A percentile compares a stretch with the other conserved stretches of the same genome.
Conservation (phyloP, 768 basidiomycete genomes). For the Daedaleopsis nitida region DNA sequence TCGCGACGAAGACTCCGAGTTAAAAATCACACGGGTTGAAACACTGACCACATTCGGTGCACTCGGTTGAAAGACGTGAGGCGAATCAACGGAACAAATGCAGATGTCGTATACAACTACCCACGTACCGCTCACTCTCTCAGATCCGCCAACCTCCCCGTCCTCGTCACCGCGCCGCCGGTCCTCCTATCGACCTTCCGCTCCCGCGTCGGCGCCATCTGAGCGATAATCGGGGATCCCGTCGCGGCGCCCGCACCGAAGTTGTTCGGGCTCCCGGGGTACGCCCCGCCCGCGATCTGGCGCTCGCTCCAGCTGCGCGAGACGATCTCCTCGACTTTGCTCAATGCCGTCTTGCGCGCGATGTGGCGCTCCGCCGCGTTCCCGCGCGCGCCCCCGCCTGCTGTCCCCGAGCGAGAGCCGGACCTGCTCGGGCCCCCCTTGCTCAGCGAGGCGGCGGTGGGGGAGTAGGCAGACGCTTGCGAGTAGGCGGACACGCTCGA, state of each 20-base stretch:
- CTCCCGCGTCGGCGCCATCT: neutral
- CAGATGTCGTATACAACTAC: too few species aligned
- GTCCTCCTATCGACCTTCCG: neutral
- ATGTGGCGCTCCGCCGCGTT: slow-evolving; percentile 30
- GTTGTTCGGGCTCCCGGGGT: slow-evolving; percentile 10
- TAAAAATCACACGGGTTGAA: too few species aligned
- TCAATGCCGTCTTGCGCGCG: slow-evolving; percentile 30
- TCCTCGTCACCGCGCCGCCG: slow-evolving; percentile 7
- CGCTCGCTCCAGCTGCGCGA: slow-evolving; percentile 30
- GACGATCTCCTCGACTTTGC: slow-evolving; percentile 33
- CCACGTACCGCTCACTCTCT: too few species aligned
- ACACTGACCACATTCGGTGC: too few species aligned
- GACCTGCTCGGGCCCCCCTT: neutral
- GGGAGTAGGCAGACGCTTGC: neutral
- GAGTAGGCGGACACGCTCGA: slow-evolving; percentile 6
- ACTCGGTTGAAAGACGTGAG: too few species aligned
- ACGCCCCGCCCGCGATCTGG: slow-evolving; percentile 6
- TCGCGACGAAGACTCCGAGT: too few species aligned
- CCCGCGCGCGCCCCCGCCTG: slow-evolving; percentile 3
- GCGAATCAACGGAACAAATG: too few species aligned
- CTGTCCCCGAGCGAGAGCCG: neutral
- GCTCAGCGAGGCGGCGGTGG: neutral
- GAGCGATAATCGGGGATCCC: neutral
- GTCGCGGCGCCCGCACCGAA: neutral
- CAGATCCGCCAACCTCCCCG: slow-evolving; percentile 10